These are phyloP conservation scores for Acmispon strigosus DNA, from an alignment of 306 rosid genomes.

Conservation along the genomic window DNA sequence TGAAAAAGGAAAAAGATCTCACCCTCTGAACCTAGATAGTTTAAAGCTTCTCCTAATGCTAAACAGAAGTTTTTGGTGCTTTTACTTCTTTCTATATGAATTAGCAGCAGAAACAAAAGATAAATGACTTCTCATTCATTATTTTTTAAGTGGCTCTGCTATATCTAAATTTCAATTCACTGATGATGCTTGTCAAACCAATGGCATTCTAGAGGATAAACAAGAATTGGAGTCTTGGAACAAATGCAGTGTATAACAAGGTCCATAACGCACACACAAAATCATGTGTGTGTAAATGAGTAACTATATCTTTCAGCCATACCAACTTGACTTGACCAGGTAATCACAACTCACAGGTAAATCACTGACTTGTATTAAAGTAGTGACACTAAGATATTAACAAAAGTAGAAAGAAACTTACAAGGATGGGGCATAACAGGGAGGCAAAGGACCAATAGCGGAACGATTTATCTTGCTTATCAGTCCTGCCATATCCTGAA, in stretches of 20 bases:
- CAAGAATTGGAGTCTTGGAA: neutral
- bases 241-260: neutral
- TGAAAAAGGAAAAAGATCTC: neutral
- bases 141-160: neutral
- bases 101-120: neutral
- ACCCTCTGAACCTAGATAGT: neutral
- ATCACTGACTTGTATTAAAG: neutral
- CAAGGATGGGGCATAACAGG: constrained; percentile 91
- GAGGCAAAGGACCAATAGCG: constrained; percentile 85
- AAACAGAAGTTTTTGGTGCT: neutral
- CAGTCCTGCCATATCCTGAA: constrained; percentile 97
- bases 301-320: neutral
- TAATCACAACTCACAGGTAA: neutral
- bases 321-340: neutral
- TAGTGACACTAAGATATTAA: constrained; percentile 7
- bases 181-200: neutral
- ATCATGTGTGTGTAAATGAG: neutral
- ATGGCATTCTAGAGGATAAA: neutral
- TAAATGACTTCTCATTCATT: neutral
- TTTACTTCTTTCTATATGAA: neutral
- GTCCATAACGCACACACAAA: neutral
- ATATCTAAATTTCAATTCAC: neutral
- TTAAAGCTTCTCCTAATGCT: neutral
- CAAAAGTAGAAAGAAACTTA: constrained; percentile 35
- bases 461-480: constrained; percentile 96